Evolutionary conservation across 805 yeast genomes (phyloP).

Genomic region (Candida insectalens): DNA sequence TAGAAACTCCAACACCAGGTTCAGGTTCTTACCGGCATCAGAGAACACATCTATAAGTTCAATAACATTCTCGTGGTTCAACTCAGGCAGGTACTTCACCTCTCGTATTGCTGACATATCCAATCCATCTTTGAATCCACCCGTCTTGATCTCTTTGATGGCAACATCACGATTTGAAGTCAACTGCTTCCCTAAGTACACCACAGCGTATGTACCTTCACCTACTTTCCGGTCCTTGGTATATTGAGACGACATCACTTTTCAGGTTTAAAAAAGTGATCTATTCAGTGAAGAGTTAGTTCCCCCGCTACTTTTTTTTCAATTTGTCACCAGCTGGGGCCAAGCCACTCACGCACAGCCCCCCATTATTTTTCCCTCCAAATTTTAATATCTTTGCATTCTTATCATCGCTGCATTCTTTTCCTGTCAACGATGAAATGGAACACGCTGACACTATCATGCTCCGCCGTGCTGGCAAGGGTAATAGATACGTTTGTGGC

Average conservation of each 20-base stretch:
- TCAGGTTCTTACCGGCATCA: constrained; percentile 49
- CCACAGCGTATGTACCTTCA: constrained; percentile 98
- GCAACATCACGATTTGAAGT: constrained; percentile 60
- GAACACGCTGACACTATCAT: too few relatives aligned
- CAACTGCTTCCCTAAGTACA: constrained; percentile 67
- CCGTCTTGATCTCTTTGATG: constrained; percentile 90
- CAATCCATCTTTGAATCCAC: constrained; percentile 88
- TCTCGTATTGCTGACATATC: constrained; percentile 98
- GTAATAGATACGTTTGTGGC: too few relatives aligned
- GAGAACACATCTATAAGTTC: constrained; percentile 85
- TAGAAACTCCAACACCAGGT: constrained; percentile 83
- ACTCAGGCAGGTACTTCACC: constrained; percentile 78
- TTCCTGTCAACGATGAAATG: too few relatives aligned
- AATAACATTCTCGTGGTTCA: constrained; percentile 71
- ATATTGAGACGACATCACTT: constrained; percentile 17
- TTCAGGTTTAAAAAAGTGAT: too few relatives aligned
- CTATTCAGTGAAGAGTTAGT: too few relatives aligned
- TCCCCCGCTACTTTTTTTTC: too few relatives aligned
- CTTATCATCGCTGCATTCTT: background rate
- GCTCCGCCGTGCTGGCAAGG: too few relatives aligned
- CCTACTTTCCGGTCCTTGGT: constrained; percentile 78
- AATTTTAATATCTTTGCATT: background rate
- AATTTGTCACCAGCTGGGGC: too few relatives aligned
- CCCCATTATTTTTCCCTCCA: too few relatives aligned
- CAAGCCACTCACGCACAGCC: too few relatives aligned